These are phyloP conservation scores for Nigrograna mackinnonii DNA, from an alignment of 2,329 filamentous ascomycete genomes.

Conservation along the genomic window DNA sequence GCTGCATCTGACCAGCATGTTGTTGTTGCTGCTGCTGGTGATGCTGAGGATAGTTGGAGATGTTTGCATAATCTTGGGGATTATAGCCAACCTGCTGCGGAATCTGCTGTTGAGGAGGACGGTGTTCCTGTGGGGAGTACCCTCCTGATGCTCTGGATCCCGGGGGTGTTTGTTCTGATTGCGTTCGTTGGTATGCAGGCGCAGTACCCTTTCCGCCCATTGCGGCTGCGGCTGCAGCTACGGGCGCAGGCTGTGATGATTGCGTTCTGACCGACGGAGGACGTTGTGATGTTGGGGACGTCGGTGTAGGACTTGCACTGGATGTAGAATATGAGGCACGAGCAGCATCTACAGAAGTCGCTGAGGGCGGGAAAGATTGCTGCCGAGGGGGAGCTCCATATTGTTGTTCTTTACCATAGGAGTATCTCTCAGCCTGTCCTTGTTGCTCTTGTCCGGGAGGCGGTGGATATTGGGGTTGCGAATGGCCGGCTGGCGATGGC, in stretches of 20 bases:
- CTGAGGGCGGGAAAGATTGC: conserved; percentile 44
- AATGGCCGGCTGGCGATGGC: no score
- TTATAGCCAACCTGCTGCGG: conserved; percentile 69
- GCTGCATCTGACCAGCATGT: conserved; percentile 28
- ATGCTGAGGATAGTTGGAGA: conserved; percentile 38
- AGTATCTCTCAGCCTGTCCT: conserved; percentile 47
- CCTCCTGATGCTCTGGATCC: conserved; percentile 33
- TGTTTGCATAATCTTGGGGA: conserved; percentile 71
- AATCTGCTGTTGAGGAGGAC: conserved; percentile 45
- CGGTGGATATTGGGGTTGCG: conserved; percentile 33
- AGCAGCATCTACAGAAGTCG: conserved; percentile 51
- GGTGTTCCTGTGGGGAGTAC: conserved; percentile 44
- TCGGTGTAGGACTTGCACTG: conserved; percentile 41
- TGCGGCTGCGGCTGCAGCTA: conserved; percentile 53
- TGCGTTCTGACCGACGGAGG: conserved; percentile 54
- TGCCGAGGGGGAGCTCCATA: conserved; percentile 40
- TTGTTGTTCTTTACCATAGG: conserved; percentile 51
- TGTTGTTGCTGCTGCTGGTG: conserved; percentile 27
- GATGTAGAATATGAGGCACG: conserved; percentile 47
- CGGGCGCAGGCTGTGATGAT: conserved; percentile 46
- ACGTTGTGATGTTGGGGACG: conserved; percentile 52
- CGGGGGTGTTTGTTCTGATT: conserved; percentile 49
- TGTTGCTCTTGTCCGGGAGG: conserved; percentile 40
- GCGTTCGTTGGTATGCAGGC: conserved; percentile 49
- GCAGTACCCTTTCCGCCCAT: conserved; percentile 45